Conservation (phyloP, 2,329 filamentous ascomycete genomes). For the Talaromyces pinophilus region DNA sequence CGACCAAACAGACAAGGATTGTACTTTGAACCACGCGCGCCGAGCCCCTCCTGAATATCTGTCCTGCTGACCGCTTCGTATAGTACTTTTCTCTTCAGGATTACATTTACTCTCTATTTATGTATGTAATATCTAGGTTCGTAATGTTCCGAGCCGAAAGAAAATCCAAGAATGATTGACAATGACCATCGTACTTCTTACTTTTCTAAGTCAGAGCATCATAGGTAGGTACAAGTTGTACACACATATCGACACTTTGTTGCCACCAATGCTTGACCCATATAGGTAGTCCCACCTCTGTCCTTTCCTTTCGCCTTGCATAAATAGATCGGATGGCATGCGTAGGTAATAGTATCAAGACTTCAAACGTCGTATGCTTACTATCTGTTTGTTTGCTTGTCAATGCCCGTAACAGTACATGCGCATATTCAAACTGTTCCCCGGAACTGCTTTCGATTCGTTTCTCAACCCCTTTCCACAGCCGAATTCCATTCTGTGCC, state of each 20-base stretch:
- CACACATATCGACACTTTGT: background rate
- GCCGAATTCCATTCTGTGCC: background rate
- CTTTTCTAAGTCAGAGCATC: background rate
- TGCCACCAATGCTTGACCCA: background rate
- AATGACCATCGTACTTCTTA: background rate
- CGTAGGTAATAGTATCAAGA: background rate
- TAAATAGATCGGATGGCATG: constrained; percentile 7
- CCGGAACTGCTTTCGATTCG: background rate
- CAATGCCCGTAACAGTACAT: background rate
- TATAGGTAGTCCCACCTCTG: background rate
- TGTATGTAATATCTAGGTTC: background rate
- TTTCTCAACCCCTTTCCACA: background rate
- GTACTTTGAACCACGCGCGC: background rate
- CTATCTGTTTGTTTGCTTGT: background rate
- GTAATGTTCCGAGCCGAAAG: background rate
- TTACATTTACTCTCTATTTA: too few relatives aligned
- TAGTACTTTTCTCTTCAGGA: background rate
- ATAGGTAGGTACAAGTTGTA: background rate
- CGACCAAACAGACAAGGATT: background rate
- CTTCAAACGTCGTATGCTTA: background rate
- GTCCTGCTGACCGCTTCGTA: background rate
- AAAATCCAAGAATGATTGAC: background rate
- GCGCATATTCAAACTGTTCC: background rate
- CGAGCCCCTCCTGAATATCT: background rate
- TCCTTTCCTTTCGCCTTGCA: constrained; percentile 1